Conservation (phyloP, 1,284 basidiomycete genomes). For the Ceratobasidium papillatum region DNA sequence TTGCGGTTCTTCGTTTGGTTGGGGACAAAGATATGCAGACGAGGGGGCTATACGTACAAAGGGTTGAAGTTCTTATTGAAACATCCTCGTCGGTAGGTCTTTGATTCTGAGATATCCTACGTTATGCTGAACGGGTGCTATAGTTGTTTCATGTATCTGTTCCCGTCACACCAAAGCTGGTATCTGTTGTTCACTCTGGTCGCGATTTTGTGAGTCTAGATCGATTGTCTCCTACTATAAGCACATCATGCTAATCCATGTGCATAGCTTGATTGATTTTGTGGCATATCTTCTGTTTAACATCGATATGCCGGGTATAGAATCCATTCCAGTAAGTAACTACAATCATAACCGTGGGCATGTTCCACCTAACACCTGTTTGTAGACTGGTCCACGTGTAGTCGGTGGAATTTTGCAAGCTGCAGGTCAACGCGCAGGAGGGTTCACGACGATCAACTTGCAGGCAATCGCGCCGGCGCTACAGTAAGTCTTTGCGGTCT, state of each 20-base stretch:
- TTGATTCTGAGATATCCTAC: not conserved
- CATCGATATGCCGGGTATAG: slow-evolving; percentile 20
- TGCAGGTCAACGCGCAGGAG: slow-evolving; percentile 30
- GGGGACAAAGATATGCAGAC: slow-evolving; percentile 23
- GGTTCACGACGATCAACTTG: slow-evolving; percentile 37
- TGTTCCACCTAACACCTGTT: not conserved
- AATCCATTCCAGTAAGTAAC: slow-evolving; percentile 19
- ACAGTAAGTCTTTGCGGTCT: slow-evolving; percentile 11
- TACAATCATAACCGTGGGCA: not conserved
- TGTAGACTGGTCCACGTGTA: slow-evolving; percentile 14
- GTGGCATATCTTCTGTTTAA: slow-evolving; percentile 37
- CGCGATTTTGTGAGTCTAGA: slow-evolving; percentile 14
- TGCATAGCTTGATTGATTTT: slow-evolving; percentile 24
- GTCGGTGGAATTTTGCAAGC: slow-evolving; percentile 29
- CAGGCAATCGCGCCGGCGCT: slow-evolving; percentile 27
- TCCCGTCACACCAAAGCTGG: slow-evolving; percentile 36
- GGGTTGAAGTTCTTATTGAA: slow-evolving; percentile 22
- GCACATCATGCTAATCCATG: not conserved
- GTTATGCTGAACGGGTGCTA: not conserved
- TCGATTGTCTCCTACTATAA: not conserved
- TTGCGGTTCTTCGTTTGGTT: slow-evolving; percentile 27
- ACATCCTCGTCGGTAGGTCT: slow-evolving; percentile 31
- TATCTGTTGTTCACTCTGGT: slow-evolving; percentile 28
- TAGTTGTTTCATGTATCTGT: slow-evolving; percentile 37
- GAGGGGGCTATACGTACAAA: not conserved